These are phyloP conservation scores for Hanseniaspora mollemarum DNA, from an alignment of 805 yeast species.

Conservation along the genomic window DNA sequence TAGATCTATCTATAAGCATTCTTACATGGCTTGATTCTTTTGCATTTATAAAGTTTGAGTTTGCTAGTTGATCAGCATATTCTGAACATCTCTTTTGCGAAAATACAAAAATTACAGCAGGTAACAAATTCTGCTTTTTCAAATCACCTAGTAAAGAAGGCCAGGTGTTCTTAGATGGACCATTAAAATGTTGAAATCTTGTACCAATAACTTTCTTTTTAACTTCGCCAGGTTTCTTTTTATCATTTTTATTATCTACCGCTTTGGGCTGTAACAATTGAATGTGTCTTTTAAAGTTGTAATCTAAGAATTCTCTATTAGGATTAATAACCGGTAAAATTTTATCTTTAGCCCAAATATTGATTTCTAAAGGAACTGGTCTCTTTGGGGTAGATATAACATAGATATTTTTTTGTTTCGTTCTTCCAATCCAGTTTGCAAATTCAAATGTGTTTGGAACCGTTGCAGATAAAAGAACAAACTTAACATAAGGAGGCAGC, in stretches of 20 bases:
- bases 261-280: slow-evolving; percentile 39
- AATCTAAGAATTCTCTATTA: slow-evolving; percentile 54
- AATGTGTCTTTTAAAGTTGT: slow-evolving; percentile 51
- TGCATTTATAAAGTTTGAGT: slow-evolving; percentile 70
- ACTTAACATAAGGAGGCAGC: slow-evolving; percentile 93
- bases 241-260: slow-evolving; percentile 31
- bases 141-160: slow-evolving; percentile 57
- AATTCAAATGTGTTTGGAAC: slow-evolving; percentile 97
- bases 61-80: slow-evolving; percentile 65
- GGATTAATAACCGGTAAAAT: slow-evolving; percentile 64
- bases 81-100: slow-evolving; percentile 90
- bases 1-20: slow-evolving; percentile 84
- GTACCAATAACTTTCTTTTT: slow-evolving; percentile 26
- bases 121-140: slow-evolving; percentile 58
- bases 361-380: slow-evolving; percentile 89
- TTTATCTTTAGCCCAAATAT: slow-evolving; percentile 68
- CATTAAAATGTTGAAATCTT: slow-evolving; percentile 29
- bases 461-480: slow-evolving; percentile 84
- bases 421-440: slow-evolving; percentile 97
- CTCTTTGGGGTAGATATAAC: slow-evolving; percentile 94
- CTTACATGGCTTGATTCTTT: slow-evolving; percentile 82
- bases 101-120: slow-evolving; percentile 87
- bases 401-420: slow-evolving; percentile 88
- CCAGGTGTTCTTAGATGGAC: slow-evolving; percentile 76
- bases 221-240: slow-evolving; percentile 24